Percentiles rank a stretch among this genome's conserved stretches.
phyloP scores from a whole-genome alignment of 2,329 filamentous ascomycete species.

The Diaporthe capsici region DNA sequence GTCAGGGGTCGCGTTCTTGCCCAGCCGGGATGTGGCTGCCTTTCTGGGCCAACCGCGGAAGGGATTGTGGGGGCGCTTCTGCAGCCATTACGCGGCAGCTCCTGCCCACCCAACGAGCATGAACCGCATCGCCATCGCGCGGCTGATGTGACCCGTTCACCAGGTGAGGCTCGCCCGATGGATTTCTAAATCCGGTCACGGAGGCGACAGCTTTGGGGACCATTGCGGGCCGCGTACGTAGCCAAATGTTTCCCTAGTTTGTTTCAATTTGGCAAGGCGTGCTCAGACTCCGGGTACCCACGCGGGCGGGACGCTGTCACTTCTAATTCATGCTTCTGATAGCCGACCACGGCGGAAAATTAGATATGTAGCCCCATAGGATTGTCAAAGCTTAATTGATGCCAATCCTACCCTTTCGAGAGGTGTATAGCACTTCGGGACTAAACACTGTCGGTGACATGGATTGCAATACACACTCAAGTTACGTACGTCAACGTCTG shows the following conservation, averaged over 20 bases:
- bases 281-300: background rate
- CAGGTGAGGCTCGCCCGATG: slow-evolving; percentile 2
- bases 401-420: background rate
- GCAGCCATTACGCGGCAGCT: slow-evolving; percentile 21
- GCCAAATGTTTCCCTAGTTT: slow-evolving; percentile 8
- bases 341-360: slow-evolving; percentile 9
- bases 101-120: slow-evolving; percentile 1
- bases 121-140: background rate
- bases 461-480: background rate
- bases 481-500: background rate
- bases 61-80: slow-evolving; percentile 1
- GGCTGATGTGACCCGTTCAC: slow-evolving; percentile 7
- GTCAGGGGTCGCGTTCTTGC: background rate
- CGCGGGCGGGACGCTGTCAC: background rate
- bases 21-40: background rate
- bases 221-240: slow-evolving; percentile 10
- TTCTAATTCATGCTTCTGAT: background rate
- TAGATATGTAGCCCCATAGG: background rate
- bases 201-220: background rate
- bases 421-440: background rate
- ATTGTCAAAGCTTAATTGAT: background rate
- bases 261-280: slow-evolving; percentile 12
- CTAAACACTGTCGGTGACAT: background rate
- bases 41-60: background rate
- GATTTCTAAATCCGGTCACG: slow-evolving; percentile 11